phyloP scores from a whole-genome alignment of 345 rosid genomes.

The Trapa bicornis region DNA sequence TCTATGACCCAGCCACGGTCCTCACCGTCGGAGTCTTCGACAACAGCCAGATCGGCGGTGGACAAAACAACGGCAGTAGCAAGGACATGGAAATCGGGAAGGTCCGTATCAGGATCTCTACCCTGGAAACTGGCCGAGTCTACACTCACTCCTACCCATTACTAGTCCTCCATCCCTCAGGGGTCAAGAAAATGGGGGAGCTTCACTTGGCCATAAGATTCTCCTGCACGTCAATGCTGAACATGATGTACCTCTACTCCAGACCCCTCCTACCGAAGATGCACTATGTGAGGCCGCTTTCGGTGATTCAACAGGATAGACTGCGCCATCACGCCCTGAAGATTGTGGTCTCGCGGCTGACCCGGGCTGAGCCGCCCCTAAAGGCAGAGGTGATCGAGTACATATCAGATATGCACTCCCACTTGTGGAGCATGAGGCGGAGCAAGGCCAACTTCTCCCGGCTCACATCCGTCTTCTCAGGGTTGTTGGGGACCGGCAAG shows the following conservation, averaged over 20 bases:
- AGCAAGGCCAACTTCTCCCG: slow-evolving; percentile 87
- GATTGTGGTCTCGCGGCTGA: slow-evolving; percentile 66
- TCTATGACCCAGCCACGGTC: slow-evolving; percentile 79
- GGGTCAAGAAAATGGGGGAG: slow-evolving; percentile 93
- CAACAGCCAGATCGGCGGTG: slow-evolving; percentile 45
- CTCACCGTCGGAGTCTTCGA: slow-evolving; percentile 81
- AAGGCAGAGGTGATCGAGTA: slow-evolving; percentile 74
- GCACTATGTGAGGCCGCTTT: slow-evolving; percentile 69
- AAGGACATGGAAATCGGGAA: slow-evolving; percentile 64
- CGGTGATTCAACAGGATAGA: slow-evolving; percentile 62
- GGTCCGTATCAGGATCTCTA: slow-evolving; percentile 69
- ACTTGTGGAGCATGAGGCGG: slow-evolving; percentile 92
- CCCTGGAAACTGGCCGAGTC: slow-evolving; percentile 67
- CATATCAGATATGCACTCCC: slow-evolving; percentile 80
- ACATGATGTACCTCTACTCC: slow-evolving; percentile 48
- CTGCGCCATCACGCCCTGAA: slow-evolving; percentile 66
- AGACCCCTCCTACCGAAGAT: slow-evolving; percentile 76
- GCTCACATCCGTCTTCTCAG: slow-evolving; percentile 46
- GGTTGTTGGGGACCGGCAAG: slow-evolving; percentile 46
- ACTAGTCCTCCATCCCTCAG: slow-evolving; percentile 62
- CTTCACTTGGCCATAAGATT: slow-evolving; percentile 81
- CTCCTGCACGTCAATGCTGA: slow-evolving; percentile 46
- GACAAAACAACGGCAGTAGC: slow-evolving; percentile 16
- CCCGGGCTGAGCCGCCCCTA: slow-evolving; percentile 83
- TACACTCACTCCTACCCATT: slow-evolving; percentile 79